Conservation (phyloP, 257 asterid genomes). For the Solanum phureja region DNA sequence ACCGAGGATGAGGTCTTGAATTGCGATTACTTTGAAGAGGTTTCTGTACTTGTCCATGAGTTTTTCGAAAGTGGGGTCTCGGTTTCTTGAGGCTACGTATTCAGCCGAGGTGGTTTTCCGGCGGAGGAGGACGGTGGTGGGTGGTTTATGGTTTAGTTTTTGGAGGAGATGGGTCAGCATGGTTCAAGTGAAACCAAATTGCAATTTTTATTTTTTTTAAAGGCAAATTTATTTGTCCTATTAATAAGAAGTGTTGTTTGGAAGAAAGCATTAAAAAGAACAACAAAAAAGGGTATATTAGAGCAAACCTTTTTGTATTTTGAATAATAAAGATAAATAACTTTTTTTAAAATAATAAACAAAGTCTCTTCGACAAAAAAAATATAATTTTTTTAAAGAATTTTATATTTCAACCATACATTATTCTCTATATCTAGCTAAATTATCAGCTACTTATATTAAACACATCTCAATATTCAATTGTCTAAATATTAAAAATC, state of each 20-base stretch:
- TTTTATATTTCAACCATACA: no score
- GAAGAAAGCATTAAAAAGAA: no score
- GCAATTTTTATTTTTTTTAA: not conserved
- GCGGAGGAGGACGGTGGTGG: slow-evolving; percentile 29
- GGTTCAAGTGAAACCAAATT: not conserved
- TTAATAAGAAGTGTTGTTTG: not conserved
- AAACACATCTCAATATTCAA: no score
- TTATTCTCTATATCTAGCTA: no score
- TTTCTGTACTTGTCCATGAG: slow-evolving; percentile 79
- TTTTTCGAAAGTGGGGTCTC: slow-evolving; percentile 84
- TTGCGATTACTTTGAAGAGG: slow-evolving; percentile 53
- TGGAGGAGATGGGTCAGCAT: slow-evolving; percentile 47
- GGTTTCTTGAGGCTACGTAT: slow-evolving; percentile 59
- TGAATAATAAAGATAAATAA: not conserved
- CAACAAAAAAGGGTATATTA: no score
- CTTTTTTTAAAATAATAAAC: no score
- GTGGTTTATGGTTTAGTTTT: slow-evolving; percentile 7
- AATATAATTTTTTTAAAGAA: no score
- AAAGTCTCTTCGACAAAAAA: not conserved
- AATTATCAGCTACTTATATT: no score
- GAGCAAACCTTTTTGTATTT: no score
- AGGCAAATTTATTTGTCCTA: not conserved
- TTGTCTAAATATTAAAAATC: not conserved
- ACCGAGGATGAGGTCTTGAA: slow-evolving; percentile 77
- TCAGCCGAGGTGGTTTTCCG: slow-evolving; percentile 61